Percentiles rank a stretch among this genome's conserved stretches.
Conservation (phyloP, 2,329 filamentous ascomycete genomes). For the Talaromyces sp. region DNA sequence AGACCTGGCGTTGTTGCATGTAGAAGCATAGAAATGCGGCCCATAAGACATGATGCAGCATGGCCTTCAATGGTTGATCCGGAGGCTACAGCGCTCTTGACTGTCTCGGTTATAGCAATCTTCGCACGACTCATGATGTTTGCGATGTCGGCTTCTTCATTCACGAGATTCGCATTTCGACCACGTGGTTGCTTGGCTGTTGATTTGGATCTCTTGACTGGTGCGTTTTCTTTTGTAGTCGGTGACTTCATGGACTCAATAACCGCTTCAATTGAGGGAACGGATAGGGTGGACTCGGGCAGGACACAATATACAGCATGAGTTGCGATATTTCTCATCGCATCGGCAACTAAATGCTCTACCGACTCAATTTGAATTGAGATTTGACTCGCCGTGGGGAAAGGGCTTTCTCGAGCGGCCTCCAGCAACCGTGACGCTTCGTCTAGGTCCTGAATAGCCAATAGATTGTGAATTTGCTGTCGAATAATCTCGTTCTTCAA, state of each 20-base stretch:
- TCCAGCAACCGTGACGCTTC: slow-evolving; percentile 53
- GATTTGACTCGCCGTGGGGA: slow-evolving; percentile 56
- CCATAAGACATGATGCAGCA: slow-evolving; percentile 33
- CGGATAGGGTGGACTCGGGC: slow-evolving; percentile 86
- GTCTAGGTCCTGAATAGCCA: slow-evolving; percentile 47
- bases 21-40: slow-evolving; percentile 37
- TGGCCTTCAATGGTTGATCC: slow-evolving; percentile 38
- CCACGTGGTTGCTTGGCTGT: slow-evolving; percentile 21
- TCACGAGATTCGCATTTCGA: slow-evolving; percentile 23
- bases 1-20: slow-evolving; percentile 34
- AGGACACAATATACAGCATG: slow-evolving; percentile 86
- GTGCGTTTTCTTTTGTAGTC: slow-evolving; percentile 18
- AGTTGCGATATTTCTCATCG: slow-evolving; percentile 55
- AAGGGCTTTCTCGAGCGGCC: slow-evolving; percentile 27
- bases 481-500: slow-evolving; percentile 47
- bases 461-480: slow-evolving; percentile 47
- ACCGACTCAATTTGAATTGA: slow-evolving; percentile 41
- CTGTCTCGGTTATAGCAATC: slow-evolving; percentile 27
- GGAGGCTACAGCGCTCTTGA: slow-evolving; percentile 26
- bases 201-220: slow-evolving; percentile 22
- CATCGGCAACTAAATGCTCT: slow-evolving; percentile 32
- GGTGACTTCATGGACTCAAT: slow-evolving; percentile 27
- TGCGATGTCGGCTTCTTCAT: slow-evolving; percentile 30
- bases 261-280: slow-evolving; percentile 58
- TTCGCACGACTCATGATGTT: slow-evolving; percentile 32